These are phyloP conservation scores for Umbelopsis sp. DNA, from an alignment of 192 early-diverging fungal species.

Conservation along the genomic window DNA sequence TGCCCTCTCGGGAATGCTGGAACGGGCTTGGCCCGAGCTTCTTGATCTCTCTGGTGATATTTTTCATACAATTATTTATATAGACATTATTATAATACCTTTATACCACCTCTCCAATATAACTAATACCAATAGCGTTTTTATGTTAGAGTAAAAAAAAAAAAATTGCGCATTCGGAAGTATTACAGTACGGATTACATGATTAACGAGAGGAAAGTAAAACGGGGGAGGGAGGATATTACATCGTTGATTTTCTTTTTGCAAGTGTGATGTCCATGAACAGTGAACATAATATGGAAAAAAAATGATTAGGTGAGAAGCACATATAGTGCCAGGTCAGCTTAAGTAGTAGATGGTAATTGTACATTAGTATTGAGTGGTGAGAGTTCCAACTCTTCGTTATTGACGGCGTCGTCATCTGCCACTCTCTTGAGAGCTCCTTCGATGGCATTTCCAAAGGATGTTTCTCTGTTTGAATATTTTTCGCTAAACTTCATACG, in stretches of 20 bases:
- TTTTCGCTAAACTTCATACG: constrained; percentile 26
- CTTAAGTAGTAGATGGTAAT: not conserved
- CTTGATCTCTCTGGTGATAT: not conserved
- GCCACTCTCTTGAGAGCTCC: constrained; percentile 12
- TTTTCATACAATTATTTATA: not conserved
- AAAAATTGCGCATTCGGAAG: not conserved
- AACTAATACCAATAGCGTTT: too few relatives aligned
- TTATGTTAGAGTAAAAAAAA: too few relatives aligned
- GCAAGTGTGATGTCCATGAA: not conserved
- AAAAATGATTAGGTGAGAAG: not conserved
- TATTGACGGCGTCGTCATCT: not conserved
- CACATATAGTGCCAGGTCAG: not conserved
- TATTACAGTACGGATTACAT: not conserved
- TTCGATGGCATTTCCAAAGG: constrained; percentile 13
- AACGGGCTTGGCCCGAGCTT: not conserved
- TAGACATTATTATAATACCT: too few relatives aligned
- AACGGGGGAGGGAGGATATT: not conserved
- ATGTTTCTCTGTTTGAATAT: constrained; percentile 10
- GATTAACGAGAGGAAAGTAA: not conserved
- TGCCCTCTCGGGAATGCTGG: not conserved
- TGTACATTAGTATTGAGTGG: not conserved
- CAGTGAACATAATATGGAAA: not conserved
- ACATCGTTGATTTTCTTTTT: not conserved
- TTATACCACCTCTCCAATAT: too few relatives aligned
- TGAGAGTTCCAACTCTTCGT: constrained; percentile 1